Evolutionary conservation across 108 stramenopile species (phyloP).

Genomic region (Discostella stelligeroides): DNA sequence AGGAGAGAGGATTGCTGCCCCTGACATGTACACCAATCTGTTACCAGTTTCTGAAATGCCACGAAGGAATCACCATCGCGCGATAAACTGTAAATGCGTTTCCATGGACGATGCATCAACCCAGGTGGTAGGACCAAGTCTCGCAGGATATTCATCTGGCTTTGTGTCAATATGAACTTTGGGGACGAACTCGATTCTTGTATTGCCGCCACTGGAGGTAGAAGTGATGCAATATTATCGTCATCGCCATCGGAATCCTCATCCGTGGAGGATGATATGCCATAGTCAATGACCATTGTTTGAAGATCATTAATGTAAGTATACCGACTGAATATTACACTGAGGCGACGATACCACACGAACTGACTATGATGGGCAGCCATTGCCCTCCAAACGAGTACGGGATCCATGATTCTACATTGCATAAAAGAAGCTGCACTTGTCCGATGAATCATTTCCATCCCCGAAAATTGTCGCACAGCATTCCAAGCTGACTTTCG

Average conservation of each 20-base stretch:
- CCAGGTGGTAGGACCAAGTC: constrained; percentile 59
- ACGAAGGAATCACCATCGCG: constrained; percentile 87
- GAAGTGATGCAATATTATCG: constrained; percentile 5
- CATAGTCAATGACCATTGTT: constrained; percentile 16
- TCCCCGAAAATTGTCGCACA: constrained; percentile 6
- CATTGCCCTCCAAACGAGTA: constrained; percentile 78
- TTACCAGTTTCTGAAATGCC: constrained; percentile 61
- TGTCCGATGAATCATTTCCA: too few species aligned
- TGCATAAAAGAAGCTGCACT: too few species aligned
- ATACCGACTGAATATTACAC: constrained; percentile 81
- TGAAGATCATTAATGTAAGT: constrained; percentile 68
- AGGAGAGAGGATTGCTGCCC: constrained; percentile 58
- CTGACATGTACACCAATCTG: constrained; percentile 26
- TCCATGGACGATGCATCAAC: constrained; percentile 74
- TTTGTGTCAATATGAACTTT: constrained; percentile 26
- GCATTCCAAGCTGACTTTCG: neutral
- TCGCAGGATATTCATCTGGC: constrained; percentile 50
- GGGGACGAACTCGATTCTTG: constrained; percentile 31
- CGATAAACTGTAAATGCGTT: constrained; percentile 70
- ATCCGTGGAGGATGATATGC: neutral
- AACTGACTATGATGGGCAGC: constrained; percentile 79
- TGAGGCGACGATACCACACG: constrained; percentile 88
- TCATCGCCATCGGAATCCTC: constrained; percentile 13
- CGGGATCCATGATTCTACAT: constrained; percentile 50
- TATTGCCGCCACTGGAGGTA: constrained; percentile 18